phyloP scores from a whole-genome alignment of 2,329 filamentous ascomycete genomes.

The Onygena corvina region DNA sequence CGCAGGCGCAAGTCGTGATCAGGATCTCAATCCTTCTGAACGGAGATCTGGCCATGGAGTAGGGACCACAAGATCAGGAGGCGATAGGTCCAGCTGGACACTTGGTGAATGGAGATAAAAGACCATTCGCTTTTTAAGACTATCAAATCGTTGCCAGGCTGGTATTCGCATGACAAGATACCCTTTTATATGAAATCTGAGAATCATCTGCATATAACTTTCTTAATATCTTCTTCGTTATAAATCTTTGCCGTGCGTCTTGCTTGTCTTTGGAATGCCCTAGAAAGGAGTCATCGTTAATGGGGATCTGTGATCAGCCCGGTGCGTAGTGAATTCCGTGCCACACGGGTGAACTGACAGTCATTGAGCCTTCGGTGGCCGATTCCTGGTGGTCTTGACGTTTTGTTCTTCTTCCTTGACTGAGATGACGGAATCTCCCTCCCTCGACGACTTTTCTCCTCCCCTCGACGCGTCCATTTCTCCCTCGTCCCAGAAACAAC shows the following conservation, averaged over 20 bases:
- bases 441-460: not conserved
- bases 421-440: slow-evolving; percentile 5
- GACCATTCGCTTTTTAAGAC: not conserved
- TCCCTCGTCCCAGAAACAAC: not conserved
- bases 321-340: no score
- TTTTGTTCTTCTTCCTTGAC: not conserved
- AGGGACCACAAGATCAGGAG: slow-evolving; percentile 23
- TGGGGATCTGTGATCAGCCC: no score
- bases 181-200: not conserved
- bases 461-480: not conserved
- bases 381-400: not conserved
- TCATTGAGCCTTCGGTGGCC: not conserved
- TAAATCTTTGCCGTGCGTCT: no score
- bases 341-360: no score
- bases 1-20: slow-evolving; percentile 35
- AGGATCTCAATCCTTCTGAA: slow-evolving; percentile 27
- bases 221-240: no score
- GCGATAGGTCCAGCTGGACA: slow-evolving; percentile 40
- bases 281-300: no score
- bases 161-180: not conserved
- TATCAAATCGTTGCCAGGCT: not conserved
- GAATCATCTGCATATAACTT: not conserved
- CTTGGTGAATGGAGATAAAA: slow-evolving; percentile 33
- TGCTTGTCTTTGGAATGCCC: no score
- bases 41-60: slow-evolving; percentile 28